Evolutionary conservation across 2,329 filamentous ascomycete genomes (phyloP).

Genomic region (Pseudogymnoascus sp.): DNA sequence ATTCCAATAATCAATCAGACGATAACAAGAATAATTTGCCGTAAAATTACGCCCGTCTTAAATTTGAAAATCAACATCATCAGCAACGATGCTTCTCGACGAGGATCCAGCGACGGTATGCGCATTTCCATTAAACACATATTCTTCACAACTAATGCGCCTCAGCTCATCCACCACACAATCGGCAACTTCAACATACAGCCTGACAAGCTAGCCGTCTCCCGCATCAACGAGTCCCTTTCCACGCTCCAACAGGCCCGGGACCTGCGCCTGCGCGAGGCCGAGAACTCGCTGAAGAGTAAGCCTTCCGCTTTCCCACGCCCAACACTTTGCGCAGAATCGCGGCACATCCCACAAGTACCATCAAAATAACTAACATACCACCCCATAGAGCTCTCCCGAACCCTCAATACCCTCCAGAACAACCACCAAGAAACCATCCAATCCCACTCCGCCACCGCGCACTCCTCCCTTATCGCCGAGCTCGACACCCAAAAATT

Average conservation of each 20-base stretch:
- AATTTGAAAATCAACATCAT: background rate
- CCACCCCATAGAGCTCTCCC: constrained; percentile 48
- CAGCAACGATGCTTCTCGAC: constrained; percentile 75
- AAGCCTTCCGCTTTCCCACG: constrained; percentile 17
- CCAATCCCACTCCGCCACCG: constrained; percentile 63
- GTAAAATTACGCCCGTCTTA: background rate
- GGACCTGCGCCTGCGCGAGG: constrained; percentile 64
- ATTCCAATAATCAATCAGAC: background rate
- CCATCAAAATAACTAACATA: background rate
- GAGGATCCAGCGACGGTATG: constrained; percentile 81
- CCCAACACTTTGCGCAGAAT: constrained; percentile 17
- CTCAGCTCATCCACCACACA: constrained; percentile 80
- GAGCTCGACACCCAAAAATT: constrained; percentile 90
- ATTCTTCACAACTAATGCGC: constrained; percentile 10
- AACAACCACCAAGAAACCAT: constrained; percentile 72
- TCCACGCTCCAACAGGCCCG: constrained; percentile 77
- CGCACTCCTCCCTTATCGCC: constrained; percentile 77
- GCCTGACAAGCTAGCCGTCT: constrained; percentile 75
- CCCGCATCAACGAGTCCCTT: constrained; percentile 77
- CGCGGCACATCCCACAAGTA: background rate
- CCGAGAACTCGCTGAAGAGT: constrained; percentile 58
- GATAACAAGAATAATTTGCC: background rate
- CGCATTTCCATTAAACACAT: constrained; percentile 12
- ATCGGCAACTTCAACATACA: constrained; percentile 91
- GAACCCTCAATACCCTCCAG: constrained; percentile 65